Evolutionary conservation across 75 land plant species (phyloP), one percentile per base, ranked within the genome.

Genomic region (Isoetes taiwanensis): DNA sequence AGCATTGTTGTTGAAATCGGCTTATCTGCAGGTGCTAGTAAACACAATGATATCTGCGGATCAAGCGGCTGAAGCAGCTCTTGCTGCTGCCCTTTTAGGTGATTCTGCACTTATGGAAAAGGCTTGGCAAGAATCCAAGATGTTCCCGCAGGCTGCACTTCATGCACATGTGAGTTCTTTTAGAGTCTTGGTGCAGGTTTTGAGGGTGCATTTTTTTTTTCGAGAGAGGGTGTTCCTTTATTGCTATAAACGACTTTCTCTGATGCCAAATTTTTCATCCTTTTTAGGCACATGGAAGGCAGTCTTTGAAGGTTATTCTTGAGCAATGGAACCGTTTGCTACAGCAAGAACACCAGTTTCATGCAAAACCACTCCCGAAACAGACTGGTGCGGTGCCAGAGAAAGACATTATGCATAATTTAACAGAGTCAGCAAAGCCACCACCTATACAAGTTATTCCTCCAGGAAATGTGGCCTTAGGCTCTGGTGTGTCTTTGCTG

Each of bases 111-210:
- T 94, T 9, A 72, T 88, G 81, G 99, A 94, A 75, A 94, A 84
- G 42, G 96, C 84, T 26, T 94, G 86, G 96, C 84, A 89, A 68
- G 99, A 94, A 26, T 88, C 96, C 9, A 96, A 96, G 29, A 88
- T 94, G 98, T 71, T 81, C 43, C 86, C 86, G 11, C 90, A 93
- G 69, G 98, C 98, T 43, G 83, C 91, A 30, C 78, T 94, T 28
- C 99, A 94, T 79, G 86, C 99, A n/a, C 94, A 94, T 73, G 99
- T 94, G 66, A 57, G 73, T 30, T 28, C 34, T 32, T 30, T 26
- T 26, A 10, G 28, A 16, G 43, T 24, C 24, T 19, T 20, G 27
- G 24, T 28, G 28, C 43, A 30, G 28, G 28, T 17, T 52, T 0
- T 52, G 12, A 53, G 34, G 35, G 43, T 14, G 23, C 23, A 41